These are phyloP conservation scores for Phoenix dactylifera DNA, from an alignment of 176 grass and related monocot genomes.

Conservation along the genomic window DNA sequence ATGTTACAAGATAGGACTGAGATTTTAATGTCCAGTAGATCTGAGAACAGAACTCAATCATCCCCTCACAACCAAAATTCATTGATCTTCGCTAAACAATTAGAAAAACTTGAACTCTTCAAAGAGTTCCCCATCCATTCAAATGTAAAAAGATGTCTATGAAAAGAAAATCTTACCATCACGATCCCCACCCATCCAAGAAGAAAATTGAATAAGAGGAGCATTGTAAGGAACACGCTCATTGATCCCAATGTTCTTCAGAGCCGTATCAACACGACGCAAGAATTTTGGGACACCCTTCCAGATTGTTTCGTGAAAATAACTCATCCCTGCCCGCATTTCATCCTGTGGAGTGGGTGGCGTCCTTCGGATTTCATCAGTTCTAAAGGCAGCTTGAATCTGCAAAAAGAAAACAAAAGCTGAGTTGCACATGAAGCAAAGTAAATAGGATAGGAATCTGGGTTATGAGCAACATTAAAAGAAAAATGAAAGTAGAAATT, in stretches of 20 bases:
- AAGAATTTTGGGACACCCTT: slow-evolving; percentile 97
- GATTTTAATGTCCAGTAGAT: no score
- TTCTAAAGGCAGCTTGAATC: slow-evolving; percentile 97
- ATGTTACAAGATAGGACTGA: no score
- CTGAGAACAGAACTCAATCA: no score
- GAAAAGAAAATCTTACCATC: slow-evolving; percentile 58
- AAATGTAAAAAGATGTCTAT: not conserved
- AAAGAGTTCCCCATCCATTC: not conserved
- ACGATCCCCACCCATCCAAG: slow-evolving; percentile 99
- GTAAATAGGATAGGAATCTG: no score
- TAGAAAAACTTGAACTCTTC: not conserved
- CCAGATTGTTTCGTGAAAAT: slow-evolving; percentile 97
- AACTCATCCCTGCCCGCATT: slow-evolving; percentile 97
- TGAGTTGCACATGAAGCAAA: no score
- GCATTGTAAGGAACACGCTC: slow-evolving; percentile 89
- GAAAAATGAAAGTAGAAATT: not conserved
- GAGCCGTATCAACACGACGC: slow-evolving; percentile 85
- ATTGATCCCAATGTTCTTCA: slow-evolving; percentile 93
- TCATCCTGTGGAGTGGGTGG: slow-evolving; percentile 96
- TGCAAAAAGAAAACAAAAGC: slow-evolving; percentile 13
- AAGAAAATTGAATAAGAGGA: slow-evolving; percentile 97
- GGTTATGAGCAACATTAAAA: not conserved
- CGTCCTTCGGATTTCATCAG: slow-evolving; percentile 90
- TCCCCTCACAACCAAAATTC: no score
- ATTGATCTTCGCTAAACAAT: no score